Conservation (phyloP, 2,329 filamentous ascomycete genomes). For the Rhexocercosporidium sp. region DNA sequence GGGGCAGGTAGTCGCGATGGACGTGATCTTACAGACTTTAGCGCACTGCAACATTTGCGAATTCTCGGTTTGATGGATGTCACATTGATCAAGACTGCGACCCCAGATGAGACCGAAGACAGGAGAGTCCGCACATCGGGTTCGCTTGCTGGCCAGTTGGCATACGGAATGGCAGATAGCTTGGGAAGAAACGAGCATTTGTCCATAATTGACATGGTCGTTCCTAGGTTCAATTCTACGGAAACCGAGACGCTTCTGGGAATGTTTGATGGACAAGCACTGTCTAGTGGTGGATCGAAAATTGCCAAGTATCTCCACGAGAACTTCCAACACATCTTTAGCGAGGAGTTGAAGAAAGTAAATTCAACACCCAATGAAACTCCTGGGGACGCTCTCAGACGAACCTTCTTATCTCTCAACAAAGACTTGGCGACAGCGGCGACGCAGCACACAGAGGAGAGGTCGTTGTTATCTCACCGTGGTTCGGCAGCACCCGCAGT, state of each 20-base stretch:
- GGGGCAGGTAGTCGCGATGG: slow-evolving; percentile 71
- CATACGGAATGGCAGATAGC: slow-evolving; percentile 97
- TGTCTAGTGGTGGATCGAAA: slow-evolving; percentile 88
- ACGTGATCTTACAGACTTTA: slow-evolving; percentile 87
- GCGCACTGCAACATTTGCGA: slow-evolving; percentile 78
- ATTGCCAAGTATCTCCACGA: slow-evolving; percentile 97
- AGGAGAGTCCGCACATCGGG: slow-evolving; percentile 95
- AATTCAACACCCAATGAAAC: slow-evolving; percentile 72
- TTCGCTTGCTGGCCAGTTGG: slow-evolving; percentile 87
- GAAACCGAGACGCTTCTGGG: slow-evolving; percentile 90
- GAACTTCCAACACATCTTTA: slow-evolving; percentile 87
- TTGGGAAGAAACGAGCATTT: slow-evolving; percentile 92
- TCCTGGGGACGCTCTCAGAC: slow-evolving; percentile 80
- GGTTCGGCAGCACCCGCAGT: slow-evolving; percentile 75
- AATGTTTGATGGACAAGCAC: slow-evolving; percentile 94
- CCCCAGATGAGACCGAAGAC: slow-evolving; percentile 95
- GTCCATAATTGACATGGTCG: slow-evolving; percentile 93
- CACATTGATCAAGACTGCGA: slow-evolving; percentile 88
- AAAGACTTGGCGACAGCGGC: slow-evolving; percentile 91
- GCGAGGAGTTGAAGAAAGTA: slow-evolving; percentile 77
- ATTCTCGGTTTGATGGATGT: slow-evolving; percentile 97
- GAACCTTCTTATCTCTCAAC: slow-evolving; percentile 88
- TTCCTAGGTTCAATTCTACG: slow-evolving; percentile 87
- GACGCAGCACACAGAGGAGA: slow-evolving; percentile 79
- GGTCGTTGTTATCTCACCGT: slow-evolving; percentile 69